Base-by-base conservation (phyloP, 2,329 filamentous ascomycete genomes). In the Cryphonectria naterciae region DNA sequence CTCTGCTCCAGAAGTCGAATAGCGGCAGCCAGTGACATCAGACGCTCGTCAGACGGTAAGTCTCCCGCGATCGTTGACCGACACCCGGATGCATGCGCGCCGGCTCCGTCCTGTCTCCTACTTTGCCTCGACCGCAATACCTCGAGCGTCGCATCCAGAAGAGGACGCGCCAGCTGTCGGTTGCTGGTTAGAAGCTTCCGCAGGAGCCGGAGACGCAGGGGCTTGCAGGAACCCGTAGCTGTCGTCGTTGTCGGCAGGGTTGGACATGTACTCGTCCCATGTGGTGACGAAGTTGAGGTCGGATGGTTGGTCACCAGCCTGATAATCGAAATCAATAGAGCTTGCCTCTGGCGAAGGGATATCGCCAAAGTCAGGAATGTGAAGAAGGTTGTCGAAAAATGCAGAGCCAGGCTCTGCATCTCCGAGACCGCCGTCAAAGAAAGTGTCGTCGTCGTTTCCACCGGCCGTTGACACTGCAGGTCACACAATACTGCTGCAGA, bases 401-500 rank as follows among this genome's bases (percentile, higher is more conserved):
- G 91, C 84, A 89, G 88, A 83, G 86, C 87, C 81, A 90, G 83
- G 80, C 89, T 85, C 80, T 86, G 86, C 79, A 89, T 85, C 79
- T 87, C 86, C 76, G 60, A 68, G 43, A 64, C 61, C 43, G 60
- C 58, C 75, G 78, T 79, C 82, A 52, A 65, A 49, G 84, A 77
- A 81, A 80, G 80, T 80, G 81, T 78, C 60, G 84, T 78, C 60
- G 84, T 82, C 81, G 83, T 85, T 83, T 87, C 88, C 86, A 85
- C 89, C 92, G 93, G 95, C 91, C 71, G 71, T 71, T 90, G 96
- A 98, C 96, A 99, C 96, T 92, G 96, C 96, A 97, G 96, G 96
- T 97, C 96, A 82, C 92, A 98, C 96, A 98, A 98, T 95, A 98
- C 92, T 95, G 89, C 96, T 88, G 96, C 96, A 98, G 96, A 95